phyloP scores from a whole-genome alignment of 352 stramenopile genomes.

The Phytophthora vignae region DNA sequence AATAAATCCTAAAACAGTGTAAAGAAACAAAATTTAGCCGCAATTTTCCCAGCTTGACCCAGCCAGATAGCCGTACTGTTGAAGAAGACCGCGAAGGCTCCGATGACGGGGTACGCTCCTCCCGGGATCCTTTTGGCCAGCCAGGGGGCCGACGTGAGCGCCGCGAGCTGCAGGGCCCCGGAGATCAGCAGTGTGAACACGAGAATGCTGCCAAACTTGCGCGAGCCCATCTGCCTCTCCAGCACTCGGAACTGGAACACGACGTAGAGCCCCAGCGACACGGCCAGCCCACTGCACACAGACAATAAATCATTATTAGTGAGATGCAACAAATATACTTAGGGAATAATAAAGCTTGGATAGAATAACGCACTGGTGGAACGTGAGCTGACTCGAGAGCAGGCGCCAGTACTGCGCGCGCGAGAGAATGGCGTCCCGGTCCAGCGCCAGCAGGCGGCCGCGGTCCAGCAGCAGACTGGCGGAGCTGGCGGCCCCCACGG shows the following conservation, averaged over 20 bases:
- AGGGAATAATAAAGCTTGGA: neutral
- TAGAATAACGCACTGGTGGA: slow-evolving; percentile 64
- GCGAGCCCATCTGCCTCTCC: slow-evolving; percentile 85
- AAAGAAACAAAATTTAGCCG: neutral
- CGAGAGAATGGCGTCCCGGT: slow-evolving; percentile 63
- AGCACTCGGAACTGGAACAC: slow-evolving; percentile 89
- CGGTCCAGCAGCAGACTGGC: slow-evolving; percentile 73
- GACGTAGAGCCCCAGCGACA: slow-evolving; percentile 83
- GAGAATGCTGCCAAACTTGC: slow-evolving; percentile 84
- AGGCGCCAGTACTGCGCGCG: slow-evolving; percentile 79
- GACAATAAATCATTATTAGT: neutral
- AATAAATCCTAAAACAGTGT: slow-evolving; percentile 62
- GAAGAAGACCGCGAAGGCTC: slow-evolving; percentile 79
- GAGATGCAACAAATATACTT: neutral
- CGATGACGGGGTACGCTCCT: slow-evolving; percentile 77
- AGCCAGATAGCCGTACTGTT: slow-evolving; percentile 57
- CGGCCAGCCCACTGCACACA: slow-evolving; percentile 68
- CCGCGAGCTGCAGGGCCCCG: slow-evolving; percentile 53
- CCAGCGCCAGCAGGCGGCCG: slow-evolving; percentile 52
- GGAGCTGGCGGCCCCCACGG: slow-evolving; percentile 70
- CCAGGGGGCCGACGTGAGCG: slow-evolving; percentile 52
- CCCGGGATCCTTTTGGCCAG: slow-evolving; percentile 55
- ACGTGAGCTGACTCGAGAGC: slow-evolving; percentile 73
- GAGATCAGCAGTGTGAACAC: slow-evolving; percentile 70
- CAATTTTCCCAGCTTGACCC: neutral